A percentile compares a stretch with the other conserved stretches of the same genome.
phyloP scores from a whole-genome alignment of 768 basidiomycete genomes.

The Phallus indusiatus region DNA sequence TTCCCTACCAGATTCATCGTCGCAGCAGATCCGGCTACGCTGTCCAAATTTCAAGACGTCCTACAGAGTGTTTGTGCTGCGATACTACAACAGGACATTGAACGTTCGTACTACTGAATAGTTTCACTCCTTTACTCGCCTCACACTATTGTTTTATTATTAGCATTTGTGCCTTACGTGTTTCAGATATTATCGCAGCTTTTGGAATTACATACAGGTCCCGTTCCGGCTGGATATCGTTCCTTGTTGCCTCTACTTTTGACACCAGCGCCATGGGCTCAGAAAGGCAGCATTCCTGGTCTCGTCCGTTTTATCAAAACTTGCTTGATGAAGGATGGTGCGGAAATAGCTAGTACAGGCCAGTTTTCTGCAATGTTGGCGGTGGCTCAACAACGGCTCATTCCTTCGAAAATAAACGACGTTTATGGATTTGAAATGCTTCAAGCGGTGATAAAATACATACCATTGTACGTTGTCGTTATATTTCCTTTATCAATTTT shows the following conservation, averaged over 20 bases:
- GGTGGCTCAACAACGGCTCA: constrained; percentile 81
- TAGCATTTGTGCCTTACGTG: constrained; percentile 95
- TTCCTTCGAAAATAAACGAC: constrained; percentile 83
- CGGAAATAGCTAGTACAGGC: constrained; percentile 54
- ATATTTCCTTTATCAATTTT: not conserved
- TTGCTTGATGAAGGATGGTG: constrained; percentile 64
- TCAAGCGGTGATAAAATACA: constrained; percentile 59
- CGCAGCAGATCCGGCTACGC: constrained; percentile 52
- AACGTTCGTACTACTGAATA: constrained; percentile 45
- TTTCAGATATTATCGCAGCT: constrained; percentile 97
- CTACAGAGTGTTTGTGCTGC: constrained; percentile 82
- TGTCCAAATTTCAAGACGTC: constrained; percentile 67
- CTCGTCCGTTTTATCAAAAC: constrained; percentile 82
- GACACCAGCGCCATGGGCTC: constrained; percentile 81
- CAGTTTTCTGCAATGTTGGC: constrained; percentile 76
- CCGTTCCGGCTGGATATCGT: constrained; percentile 50
- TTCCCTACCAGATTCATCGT: constrained; percentile 64
- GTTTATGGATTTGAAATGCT: constrained; percentile 86
- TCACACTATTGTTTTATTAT: not conserved
- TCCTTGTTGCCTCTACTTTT: constrained; percentile 73
- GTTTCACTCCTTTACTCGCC: not conserved
- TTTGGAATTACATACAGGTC: constrained; percentile 63
- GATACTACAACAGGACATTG: constrained; percentile 87
- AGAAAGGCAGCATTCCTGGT: constrained; percentile 91
- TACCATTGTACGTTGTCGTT: constrained; percentile 57